These are phyloP conservation scores for Hypoxylon sp. DNA, from an alignment of 2,329 filamentous ascomycete genomes.

Conservation along the genomic window DNA sequence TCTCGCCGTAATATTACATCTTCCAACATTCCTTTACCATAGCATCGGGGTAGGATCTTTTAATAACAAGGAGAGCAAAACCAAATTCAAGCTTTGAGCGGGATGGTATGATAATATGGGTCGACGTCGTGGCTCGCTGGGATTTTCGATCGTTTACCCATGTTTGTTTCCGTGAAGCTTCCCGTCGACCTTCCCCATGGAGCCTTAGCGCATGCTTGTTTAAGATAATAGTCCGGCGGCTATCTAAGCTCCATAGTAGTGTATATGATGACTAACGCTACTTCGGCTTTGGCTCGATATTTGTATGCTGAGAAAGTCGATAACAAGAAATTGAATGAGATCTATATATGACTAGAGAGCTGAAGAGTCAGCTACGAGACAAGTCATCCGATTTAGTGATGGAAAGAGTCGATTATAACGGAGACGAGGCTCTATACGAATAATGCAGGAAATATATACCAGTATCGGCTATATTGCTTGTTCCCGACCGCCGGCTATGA, in stretches of 20 bases:
- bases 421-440: neutral
- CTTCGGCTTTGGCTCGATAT: neutral
- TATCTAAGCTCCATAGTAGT: neutral
- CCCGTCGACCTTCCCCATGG: constrained; percentile 20
- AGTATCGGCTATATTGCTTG: neutral
- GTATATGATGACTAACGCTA: neutral
- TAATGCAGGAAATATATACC: neutral
- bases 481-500: constrained; percentile 14
- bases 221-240: constrained; percentile 9
- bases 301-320: neutral
- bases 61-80: neutral
- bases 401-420: neutral
- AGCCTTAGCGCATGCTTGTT: constrained; percentile 17
- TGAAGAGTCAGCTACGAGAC: neutral
- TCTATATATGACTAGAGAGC: neutral
- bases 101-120: constrained; percentile 1
- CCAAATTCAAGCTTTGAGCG: neutral
- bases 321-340: neutral
- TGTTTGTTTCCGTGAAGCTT: constrained; percentile 9
- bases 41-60: neutral
- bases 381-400: neutral
- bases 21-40: neutral
- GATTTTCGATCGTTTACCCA: neutral
- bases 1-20: neutral
- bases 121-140: neutral